Evolutionary conservation across 2,329 filamentous ascomycete species (phyloP), one percentile per base, ranked within the genome.

Genomic region (Aspergillus fructus): DNA sequence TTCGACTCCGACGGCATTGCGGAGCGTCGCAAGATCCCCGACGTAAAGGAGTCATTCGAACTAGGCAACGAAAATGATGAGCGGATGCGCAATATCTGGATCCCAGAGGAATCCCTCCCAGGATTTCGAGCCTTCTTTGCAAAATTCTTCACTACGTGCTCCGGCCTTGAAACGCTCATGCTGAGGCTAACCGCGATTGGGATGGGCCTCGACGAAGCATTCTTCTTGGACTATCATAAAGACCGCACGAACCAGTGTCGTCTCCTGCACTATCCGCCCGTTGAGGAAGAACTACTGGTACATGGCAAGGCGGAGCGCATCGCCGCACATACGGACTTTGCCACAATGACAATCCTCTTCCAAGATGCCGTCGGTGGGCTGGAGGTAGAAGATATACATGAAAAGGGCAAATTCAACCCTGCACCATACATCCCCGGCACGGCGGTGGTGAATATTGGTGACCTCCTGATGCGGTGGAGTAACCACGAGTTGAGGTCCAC

Each of bases 31-130:
- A 46, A 50, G 7, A 21, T 33, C 30, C 53, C 53, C 9, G 53
- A 56, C 33, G 47, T 50, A 8, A 56, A 56, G 19, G 54, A 72
- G 64, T 76, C 73, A 33, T 80, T 78, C 54, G 78, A 81, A 48
- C 73, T 80, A 5, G 79, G 79, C 9, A 76, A 72, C 55, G 74
- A 78, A 49, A 59, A 70, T 2, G 77, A 80, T 53, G 61, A 66
- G 9, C 64, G 71, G 1, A 74, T 78, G 55, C 72, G 74, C 9
- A 81, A 81, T 55, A 75, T 79, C 34, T 81, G 79, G 79, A 66
- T 79, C 2, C 77, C 78, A 0, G 74, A 79, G 4, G 66, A 72
- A 9, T 67, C 71, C 1, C 68, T 81, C 1, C 76, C 78, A 0
- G 73, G 71, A 2, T 81, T 81, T 59, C 69, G 71, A 8, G 48